Conservation (phyloP, 164 flowering plant species). For the Protea cynaroides region DNA sequence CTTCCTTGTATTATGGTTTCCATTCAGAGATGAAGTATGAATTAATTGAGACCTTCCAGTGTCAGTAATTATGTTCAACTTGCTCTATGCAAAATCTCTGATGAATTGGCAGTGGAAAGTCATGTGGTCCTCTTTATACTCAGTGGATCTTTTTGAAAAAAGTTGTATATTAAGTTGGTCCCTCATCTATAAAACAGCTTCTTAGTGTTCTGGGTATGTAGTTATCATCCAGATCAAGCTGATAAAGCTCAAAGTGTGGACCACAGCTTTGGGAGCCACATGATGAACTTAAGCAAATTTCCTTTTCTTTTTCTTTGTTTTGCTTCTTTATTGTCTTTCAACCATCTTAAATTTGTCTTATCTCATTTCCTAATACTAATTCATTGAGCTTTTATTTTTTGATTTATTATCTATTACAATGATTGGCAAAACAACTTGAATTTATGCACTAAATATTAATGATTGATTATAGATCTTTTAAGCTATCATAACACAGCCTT, state of each 20-base stretch:
- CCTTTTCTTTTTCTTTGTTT: neutral
- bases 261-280: slow-evolving; percentile 20
- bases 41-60: too few relatives aligned
- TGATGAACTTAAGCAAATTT: slow-evolving; percentile 1
- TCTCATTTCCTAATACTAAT: too few relatives aligned
- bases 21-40: too few relatives aligned
- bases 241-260: slow-evolving; percentile 8
- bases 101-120: neutral
- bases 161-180: slow-evolving; percentile 23
- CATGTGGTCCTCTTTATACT: slow-evolving; percentile 29
- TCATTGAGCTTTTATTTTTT: too few relatives aligned
- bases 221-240: neutral
- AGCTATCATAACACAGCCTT: too few relatives aligned
- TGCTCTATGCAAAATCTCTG: slow-evolving; percentile 13
- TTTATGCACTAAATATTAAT: too few relatives aligned
- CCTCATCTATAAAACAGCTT: slow-evolving; percentile 23
- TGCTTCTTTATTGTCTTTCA: neutral
- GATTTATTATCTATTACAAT: too few relatives aligned
- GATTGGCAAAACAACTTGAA: too few relatives aligned
- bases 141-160: slow-evolving; percentile 13
- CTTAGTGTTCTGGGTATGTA: neutral
- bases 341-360: neutral
- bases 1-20: too few relatives aligned
- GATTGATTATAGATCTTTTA: too few relatives aligned
- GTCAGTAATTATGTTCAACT: slow-evolving; percentile 1